These are phyloP conservation scores for Spergularia marina DNA, from an alignment of 148 eudicot genomes.

Conservation along the genomic window DNA sequence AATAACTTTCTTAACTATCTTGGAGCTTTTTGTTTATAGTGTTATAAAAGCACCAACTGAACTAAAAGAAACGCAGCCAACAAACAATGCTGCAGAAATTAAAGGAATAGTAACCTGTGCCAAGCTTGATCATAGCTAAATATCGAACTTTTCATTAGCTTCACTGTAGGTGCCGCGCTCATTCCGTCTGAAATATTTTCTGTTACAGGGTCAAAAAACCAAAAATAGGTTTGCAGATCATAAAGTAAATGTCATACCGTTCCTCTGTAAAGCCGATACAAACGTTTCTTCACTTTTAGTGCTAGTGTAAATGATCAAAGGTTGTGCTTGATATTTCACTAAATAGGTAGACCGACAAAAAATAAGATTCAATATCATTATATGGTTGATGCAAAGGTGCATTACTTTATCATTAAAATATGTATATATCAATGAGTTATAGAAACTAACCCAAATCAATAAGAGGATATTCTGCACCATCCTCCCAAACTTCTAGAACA, in stretches of 20 bases:
- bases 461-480: conserved; percentile 68
- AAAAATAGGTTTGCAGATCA: conserved; percentile 10
- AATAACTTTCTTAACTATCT: background rate
- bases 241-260: conserved; percentile 43
- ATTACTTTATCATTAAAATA: background rate
- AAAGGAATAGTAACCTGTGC: conserved; percentile 62
- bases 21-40: background rate
- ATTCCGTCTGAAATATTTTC: conserved; percentile 55
- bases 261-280: conserved; percentile 72
- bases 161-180: conserved; percentile 57
- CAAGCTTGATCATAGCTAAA: conserved; percentile 99
- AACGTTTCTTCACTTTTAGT: conserved; percentile 82
- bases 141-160: conserved; percentile 87
- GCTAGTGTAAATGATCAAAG: conserved; percentile 81
- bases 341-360: conserved; percentile 24
- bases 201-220: conserved; percentile 16
- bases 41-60: background rate
- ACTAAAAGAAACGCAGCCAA: background rate
- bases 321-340: conserved; percentile 93
- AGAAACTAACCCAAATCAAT: conserved; percentile 66
- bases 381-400: background rate
- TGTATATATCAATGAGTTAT: background rate
- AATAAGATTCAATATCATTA: conserved; percentile 4
- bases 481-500: conserved; percentile 95
- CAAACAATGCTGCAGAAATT: conserved; percentile 1